These are phyloP conservation scores for Miamiensis avidus DNA, from an alignment of 169 alveolate genomes.

Conservation along the genomic window DNA sequence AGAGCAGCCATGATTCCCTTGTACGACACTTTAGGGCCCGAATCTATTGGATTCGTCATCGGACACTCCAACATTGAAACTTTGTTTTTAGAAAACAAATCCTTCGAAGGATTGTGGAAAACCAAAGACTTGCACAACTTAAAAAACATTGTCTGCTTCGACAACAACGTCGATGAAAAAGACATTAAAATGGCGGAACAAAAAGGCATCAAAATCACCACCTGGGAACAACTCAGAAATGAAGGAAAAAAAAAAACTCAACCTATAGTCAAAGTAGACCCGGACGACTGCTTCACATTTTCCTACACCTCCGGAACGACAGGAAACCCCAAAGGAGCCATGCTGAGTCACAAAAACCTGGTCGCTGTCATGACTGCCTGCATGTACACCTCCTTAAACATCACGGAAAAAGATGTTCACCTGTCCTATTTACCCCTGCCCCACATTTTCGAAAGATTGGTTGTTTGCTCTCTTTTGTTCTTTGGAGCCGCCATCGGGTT, in stretches of 20 bases:
- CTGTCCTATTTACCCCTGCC: constrained; percentile 63
- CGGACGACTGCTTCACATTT: constrained; percentile 83
- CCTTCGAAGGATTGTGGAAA: constrained; percentile 44
- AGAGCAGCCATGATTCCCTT: constrained; percentile 47
- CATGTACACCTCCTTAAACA: not conserved
- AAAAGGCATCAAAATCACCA: not conserved
- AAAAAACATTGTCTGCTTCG: constrained; percentile 47
- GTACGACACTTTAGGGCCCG: constrained; percentile 67
- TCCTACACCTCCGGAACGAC: constrained; percentile 99
- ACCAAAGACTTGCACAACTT: constrained; percentile 41
- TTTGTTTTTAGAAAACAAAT: constrained; percentile 44
- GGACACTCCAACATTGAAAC: constrained; percentile 59
- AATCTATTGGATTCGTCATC: constrained; percentile 65
- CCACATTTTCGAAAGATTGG: constrained; percentile 59
- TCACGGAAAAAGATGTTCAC: constrained; percentile 61
- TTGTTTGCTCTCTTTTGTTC: constrained; percentile 9
- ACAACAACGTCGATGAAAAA: constrained; percentile 9
- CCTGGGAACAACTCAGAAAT: constrained; percentile 16
- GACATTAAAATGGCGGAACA: too few species aligned
- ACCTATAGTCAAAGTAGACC: constrained; percentile 52
- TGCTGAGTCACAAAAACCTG: constrained; percentile 62
- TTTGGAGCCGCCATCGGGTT: constrained; percentile 46
- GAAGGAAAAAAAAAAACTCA: constrained; percentile 23
- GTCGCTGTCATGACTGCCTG: constrained; percentile 37
- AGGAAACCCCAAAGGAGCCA: constrained; percentile 88